Evolutionary conservation across 2,329 filamentous ascomycete genomes (phyloP).

Genomic region (Pyrenophora seminiperda): DNA sequence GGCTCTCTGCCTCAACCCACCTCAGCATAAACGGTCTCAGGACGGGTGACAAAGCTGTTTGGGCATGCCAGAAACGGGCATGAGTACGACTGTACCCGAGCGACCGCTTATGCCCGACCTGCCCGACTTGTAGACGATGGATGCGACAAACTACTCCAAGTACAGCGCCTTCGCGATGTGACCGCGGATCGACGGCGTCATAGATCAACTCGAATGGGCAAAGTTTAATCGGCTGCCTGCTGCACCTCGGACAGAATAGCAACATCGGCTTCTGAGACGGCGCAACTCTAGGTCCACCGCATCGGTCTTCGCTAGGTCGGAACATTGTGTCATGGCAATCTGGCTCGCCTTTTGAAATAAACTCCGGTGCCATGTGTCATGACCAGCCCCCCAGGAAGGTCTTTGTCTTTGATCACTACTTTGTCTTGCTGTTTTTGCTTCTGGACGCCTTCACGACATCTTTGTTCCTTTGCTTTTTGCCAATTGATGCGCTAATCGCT

Average conservation of each 20-base stretch:
- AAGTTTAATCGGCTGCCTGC: conserved; percentile 37
- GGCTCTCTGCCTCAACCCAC: conserved; percentile 3
- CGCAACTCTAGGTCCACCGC: conserved; percentile 22
- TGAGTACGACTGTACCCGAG: neutral
- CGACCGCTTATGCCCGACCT: neutral
- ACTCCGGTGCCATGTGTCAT: conserved; percentile 4
- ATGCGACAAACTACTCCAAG: too few relatives aligned
- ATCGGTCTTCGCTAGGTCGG: conserved; percentile 23
- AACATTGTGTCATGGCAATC: conserved; percentile 1
- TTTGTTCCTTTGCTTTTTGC: conserved; percentile 4
- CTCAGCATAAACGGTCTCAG: too few relatives aligned
- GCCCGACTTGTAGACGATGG: too few relatives aligned
- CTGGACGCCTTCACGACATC: conserved; percentile 6
- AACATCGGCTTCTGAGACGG: conserved; percentile 31
- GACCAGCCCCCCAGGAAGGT: neutral
- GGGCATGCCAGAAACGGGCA: neutral
- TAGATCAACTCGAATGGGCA: conserved; percentile 44
- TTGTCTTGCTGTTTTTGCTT: conserved; percentile 9
- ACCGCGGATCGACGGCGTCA: conserved; percentile 37
- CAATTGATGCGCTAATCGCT: neutral
- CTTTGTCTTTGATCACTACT: conserved; percentile 8
- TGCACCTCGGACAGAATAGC: conserved; percentile 40
- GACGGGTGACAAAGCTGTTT: neutral
- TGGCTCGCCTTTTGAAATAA: conserved; percentile 12
- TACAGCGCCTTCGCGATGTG: conserved; percentile 6